Evolutionary conservation across 768 basidiomycete species (phyloP).

Genomic region (Trametes cingulata): DNA sequence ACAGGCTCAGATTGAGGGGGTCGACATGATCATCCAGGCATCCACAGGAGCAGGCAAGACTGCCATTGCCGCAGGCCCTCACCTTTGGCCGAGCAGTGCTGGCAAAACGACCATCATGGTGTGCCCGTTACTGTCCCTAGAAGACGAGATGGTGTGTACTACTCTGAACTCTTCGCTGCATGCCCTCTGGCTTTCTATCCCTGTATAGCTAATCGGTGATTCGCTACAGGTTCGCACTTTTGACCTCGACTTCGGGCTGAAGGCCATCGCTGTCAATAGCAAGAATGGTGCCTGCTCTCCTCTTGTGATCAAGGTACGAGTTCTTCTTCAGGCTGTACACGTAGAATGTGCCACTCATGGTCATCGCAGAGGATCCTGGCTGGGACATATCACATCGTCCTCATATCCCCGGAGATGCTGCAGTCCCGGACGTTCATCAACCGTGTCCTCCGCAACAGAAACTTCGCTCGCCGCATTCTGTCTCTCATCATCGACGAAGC

Average conservation of each 20-base stretch:
- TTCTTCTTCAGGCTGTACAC: no score
- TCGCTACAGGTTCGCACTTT: conserved; percentile 36
- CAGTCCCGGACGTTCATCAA: conserved; percentile 32
- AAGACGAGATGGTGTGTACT: conserved; percentile 40
- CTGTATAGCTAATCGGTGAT: neutral
- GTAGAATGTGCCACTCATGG: neutral
- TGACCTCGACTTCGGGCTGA: conserved; percentile 32
- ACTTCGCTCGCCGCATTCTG: conserved; percentile 23
- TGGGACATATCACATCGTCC: conserved; percentile 27
- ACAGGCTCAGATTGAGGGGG: conserved; percentile 31
- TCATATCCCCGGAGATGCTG: conserved; percentile 33
- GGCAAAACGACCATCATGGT: conserved; percentile 40
- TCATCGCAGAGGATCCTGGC: conserved; percentile 18
- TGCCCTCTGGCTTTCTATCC: no score
- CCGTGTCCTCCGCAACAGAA: conserved; percentile 24
- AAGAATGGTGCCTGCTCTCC: conserved; percentile 32
- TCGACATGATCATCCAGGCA: conserved; percentile 40
- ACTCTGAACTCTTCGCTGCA: no score
- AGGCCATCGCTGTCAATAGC: conserved; percentile 37
- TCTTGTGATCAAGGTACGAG: conserved; percentile 31
- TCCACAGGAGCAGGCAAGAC: conserved; percentile 42
- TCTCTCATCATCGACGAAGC: conserved; percentile 34
- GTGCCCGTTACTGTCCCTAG: conserved; percentile 40
- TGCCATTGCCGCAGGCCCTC: conserved; percentile 39
- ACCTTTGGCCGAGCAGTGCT: conserved; percentile 28